These are phyloP conservation scores for Chloris gayana DNA, from an alignment of 176 grass and related monocot species.

Conservation along the genomic window DNA sequence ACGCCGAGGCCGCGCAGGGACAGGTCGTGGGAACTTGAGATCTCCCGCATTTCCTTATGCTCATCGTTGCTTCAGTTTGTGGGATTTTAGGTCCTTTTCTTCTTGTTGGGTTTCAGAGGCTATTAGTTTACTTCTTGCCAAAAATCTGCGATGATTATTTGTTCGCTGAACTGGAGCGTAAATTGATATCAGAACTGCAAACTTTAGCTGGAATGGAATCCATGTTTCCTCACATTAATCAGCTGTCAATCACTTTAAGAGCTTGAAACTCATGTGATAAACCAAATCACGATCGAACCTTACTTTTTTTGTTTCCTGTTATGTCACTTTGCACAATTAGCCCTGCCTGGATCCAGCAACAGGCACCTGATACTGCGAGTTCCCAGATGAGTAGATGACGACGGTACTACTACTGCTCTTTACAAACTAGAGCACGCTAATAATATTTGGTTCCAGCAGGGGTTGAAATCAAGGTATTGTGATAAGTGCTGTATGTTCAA, in stretches of 20 bases:
- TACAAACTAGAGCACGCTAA: neutral
- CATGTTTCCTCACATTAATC: neutral
- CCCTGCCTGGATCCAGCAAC: neutral
- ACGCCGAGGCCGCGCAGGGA: conserved; percentile 66
- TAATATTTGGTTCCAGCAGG: conserved; percentile 50
- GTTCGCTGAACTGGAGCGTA: neutral
- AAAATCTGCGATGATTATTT: too few relatives aligned
- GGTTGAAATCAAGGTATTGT: conserved; percentile 72
- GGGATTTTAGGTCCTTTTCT: neutral
- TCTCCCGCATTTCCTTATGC: conserved; percentile 1
- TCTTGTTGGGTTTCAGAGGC: neutral
- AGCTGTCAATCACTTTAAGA: neutral
- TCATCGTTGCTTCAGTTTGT: neutral
- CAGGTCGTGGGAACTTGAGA: conserved; percentile 41
- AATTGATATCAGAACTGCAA: neutral
- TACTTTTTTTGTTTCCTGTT: too few relatives aligned
- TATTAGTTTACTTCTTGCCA: neutral
- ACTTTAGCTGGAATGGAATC: conserved; percentile 3
- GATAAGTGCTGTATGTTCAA: conserved; percentile 86
- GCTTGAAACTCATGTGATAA: neutral
- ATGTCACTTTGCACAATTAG: neutral
- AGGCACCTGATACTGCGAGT: neutral
- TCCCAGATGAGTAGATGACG: neutral
- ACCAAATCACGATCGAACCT: too few relatives aligned
- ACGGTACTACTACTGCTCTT: neutral